A percentile compares a stretch with the other conserved stretches of the same genome.
These are phyloP conservation scores for Oryza meyeriana DNA, from an alignment of 176 grass and related monocot genomes.

Conservation along the genomic window DNA sequence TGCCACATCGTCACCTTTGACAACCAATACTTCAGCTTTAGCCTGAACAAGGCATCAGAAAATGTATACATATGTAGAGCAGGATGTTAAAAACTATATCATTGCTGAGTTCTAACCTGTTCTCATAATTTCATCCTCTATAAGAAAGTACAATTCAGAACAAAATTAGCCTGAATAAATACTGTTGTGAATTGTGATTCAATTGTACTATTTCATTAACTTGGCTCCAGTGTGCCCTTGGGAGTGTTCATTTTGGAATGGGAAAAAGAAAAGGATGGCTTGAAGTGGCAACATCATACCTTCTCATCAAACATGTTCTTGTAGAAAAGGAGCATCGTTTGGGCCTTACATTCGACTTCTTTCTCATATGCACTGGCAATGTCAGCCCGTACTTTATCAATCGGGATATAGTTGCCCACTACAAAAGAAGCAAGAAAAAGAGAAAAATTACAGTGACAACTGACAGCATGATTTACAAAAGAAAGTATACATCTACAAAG, in stretches of 20 bases:
- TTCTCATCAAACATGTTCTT: slow-evolving; percentile 46
- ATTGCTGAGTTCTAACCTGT: background rate
- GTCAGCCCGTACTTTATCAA: slow-evolving; percentile 47
- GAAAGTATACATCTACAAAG: background rate
- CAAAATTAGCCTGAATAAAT: background rate
- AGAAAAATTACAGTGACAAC: background rate
- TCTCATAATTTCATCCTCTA: background rate
- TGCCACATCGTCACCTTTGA: slow-evolving; percentile 53
- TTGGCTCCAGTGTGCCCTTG: background rate
- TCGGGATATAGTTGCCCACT: slow-evolving; percentile 58
- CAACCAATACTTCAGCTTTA: slow-evolving; percentile 42
- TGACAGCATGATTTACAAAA: background rate
- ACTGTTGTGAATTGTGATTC: background rate
- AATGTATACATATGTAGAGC: background rate
- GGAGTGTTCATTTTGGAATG: slow-evolving; percentile 5
- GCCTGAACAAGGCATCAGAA: slow-evolving; percentile 37
- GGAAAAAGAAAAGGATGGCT: background rate
- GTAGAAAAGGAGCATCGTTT: slow-evolving; percentile 45
- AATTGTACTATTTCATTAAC: background rate
- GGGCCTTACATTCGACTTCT: slow-evolving; percentile 35
- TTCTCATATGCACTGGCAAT: slow-evolving; percentile 47
- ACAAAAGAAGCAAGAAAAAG: background rate
- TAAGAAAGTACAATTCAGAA: background rate
- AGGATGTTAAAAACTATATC: background rate
- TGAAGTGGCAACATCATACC: background rate